phyloP scores from a whole-genome alignment of 2,329 filamentous ascomycete species.

The Aspergillus aculeatus region DNA sequence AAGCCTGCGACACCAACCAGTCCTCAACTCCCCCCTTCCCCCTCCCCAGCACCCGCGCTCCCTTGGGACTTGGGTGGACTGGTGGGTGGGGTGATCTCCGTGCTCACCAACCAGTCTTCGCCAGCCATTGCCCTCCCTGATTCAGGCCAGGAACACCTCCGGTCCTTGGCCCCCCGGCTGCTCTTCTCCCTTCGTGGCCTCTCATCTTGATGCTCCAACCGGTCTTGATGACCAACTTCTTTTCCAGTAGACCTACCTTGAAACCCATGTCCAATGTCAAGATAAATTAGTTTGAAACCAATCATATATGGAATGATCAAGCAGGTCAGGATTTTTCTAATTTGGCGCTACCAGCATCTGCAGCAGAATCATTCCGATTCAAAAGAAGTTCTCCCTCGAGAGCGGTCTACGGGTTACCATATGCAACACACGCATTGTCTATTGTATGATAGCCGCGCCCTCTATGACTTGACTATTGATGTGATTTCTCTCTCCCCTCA shows the following conservation, averaged over 20 bases:
- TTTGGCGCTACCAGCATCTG: not conserved
- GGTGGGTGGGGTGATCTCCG: constrained; percentile 26
- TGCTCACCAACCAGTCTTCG: constrained; percentile 22
- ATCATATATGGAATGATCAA: not conserved
- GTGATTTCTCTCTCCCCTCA: not conserved
- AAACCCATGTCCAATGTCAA: not conserved
- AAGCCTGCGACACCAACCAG: not conserved
- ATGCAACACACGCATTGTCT: not conserved
- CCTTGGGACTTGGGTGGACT: constrained; percentile 17
- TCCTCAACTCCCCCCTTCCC: constrained; percentile 14
- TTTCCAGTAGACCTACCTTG: not conserved
- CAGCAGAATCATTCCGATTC: not conserved
- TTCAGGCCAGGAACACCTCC: constrained; percentile 27
- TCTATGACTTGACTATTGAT: not conserved
- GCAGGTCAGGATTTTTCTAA: not conserved
- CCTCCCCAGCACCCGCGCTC: constrained; percentile 18
- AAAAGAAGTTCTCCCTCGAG: not conserved
- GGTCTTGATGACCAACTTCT: not conserved
- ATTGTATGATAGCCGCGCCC: not conserved
- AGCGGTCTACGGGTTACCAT: not conserved
- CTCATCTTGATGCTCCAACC: constrained; percentile 1
- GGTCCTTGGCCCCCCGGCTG: constrained; percentile 20
- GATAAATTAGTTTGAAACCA: not conserved
- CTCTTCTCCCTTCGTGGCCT: constrained; percentile 10
- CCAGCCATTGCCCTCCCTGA: constrained; percentile 23